These are phyloP conservation scores for Boletus hoseneyae DNA, from an alignment of 1,284 basidiomycete species.

Conservation along the genomic window DNA sequence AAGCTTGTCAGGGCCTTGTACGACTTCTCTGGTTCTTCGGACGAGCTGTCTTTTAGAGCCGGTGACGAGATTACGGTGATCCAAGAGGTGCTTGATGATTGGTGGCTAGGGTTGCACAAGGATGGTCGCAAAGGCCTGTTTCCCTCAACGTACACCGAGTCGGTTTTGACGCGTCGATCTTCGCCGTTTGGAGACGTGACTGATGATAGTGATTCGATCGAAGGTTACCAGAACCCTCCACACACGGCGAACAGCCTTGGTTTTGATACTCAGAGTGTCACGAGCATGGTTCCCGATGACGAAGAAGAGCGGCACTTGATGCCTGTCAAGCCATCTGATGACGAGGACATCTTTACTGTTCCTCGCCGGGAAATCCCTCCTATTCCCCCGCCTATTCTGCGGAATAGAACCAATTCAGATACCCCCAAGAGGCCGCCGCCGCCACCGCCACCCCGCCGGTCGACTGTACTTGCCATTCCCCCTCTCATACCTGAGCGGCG, in stretches of 20 bases:
- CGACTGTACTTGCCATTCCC: slow-evolving; percentile 15
- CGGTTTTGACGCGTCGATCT: slow-evolving; percentile 33
- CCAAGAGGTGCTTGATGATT: slow-evolving; percentile 75
- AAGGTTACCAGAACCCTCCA: slow-evolving; percentile 42
- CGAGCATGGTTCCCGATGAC: slow-evolving; percentile 41
- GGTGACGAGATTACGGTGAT: slow-evolving; percentile 74
- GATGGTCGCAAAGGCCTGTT: slow-evolving; percentile 69
- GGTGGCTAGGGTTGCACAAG: slow-evolving; percentile 78
- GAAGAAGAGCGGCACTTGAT: slow-evolving; percentile 37
- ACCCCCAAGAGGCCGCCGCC: slow-evolving; percentile 34
- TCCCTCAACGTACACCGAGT: slow-evolving; percentile 70
- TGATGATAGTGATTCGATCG: slow-evolving; percentile 18
- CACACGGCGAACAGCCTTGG: slow-evolving; percentile 26
- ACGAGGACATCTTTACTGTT: slow-evolving; percentile 16
- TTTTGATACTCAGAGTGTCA: slow-evolving; percentile 44
- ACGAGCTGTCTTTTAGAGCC: slow-evolving; percentile 70
- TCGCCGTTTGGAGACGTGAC: slow-evolving; percentile 22
- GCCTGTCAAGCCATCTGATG: slow-evolving; percentile 23
- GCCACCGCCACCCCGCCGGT: slow-evolving; percentile 39
- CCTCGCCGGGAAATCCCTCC: slow-evolving; percentile 17
- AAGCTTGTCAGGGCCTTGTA: slow-evolving; percentile 68
- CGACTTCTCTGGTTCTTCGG: slow-evolving; percentile 68
- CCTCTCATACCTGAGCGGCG: slow-evolving; percentile 26
- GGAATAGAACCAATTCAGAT: slow-evolving; percentile 26
- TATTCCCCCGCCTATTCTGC: slow-evolving; percentile 31